Evolutionary conservation across 1,284 basidiomycete genomes (phyloP).

Genomic region (Fomitiporia mediterranea): DNA sequence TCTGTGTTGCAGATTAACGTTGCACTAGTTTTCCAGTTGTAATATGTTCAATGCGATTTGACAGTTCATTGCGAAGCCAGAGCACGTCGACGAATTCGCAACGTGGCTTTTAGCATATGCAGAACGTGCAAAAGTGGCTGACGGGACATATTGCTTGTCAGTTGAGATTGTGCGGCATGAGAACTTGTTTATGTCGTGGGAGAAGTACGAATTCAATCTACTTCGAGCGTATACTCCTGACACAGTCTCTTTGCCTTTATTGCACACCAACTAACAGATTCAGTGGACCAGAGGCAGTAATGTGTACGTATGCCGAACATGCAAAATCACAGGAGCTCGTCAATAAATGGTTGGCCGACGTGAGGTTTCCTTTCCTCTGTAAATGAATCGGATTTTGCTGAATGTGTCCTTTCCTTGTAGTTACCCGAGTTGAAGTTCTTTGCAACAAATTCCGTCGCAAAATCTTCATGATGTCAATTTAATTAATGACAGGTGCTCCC

Average conservation of each 20-base stretch:
- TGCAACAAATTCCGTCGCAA: background rate
- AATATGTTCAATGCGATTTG: background rate
- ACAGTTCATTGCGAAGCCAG: background rate
- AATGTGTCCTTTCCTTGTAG: background rate
- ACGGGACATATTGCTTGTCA: background rate
- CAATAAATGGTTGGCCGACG: background rate
- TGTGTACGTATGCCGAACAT: no score
- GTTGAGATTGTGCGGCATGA: background rate
- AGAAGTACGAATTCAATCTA: no score
- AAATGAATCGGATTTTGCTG: no score
- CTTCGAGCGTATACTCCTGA: no score
- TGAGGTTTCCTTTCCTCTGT: background rate
- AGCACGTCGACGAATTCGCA: background rate
- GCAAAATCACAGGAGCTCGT: background rate
- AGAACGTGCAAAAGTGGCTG: background rate
- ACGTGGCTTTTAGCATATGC: background rate
- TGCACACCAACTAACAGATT: no score
- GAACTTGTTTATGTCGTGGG: background rate
- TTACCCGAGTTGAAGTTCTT: background rate
- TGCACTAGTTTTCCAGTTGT: no score
- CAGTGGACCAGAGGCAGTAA: no score
- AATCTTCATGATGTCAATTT: background rate
- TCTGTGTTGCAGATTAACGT: background rate
- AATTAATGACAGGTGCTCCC: no score
- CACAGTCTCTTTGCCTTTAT: no score